Base-by-base conservation (phyloP, 768 basidiomycete genomes). In the Myochromella boudieri region DNA sequence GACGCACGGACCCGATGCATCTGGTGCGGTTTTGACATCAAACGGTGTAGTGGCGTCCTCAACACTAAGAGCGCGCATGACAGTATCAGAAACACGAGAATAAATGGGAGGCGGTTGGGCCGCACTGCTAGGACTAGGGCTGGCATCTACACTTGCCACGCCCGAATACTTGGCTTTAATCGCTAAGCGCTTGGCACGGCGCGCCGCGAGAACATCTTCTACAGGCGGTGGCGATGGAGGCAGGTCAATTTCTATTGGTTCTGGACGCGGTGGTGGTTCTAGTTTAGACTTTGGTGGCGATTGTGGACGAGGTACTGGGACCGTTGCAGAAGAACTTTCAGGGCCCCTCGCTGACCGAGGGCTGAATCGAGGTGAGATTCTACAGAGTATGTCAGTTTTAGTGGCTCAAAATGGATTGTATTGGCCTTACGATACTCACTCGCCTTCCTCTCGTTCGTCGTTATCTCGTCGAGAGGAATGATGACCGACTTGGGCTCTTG, bases 381-480 rank as follows among this genome's bases (percentile, higher is more conserved):
- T 90, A 49, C 20, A 58, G 44, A 52, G 29, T 41, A 37, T 42
- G 12, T 46, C 15, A 53, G 40, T 36, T 27, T 37, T 14, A 32
- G 45, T 42, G 52, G 42, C 37, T 18, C 8, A 34, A 29, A 18
- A 29, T 10, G 11, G 27, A 28, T 20, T 24, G 34, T 33, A 42
- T 21, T 37, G 27, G 43, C 44, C 52, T 61, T 56, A 65, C 64
- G 64, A 73, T 57, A 93, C 93, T 87, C 69, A 95, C 91, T 95
- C 93, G 75, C 89, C 92, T 76, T 95, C 93, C 71, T 93, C 89
- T 63, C 68, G 85, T 55, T 91, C 89, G 10, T 81, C 79, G 42
- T 78, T 77, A 10, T 64, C 55, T 38, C 49, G 61, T 4, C 31
- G 37, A 22, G 24, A 1, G 24, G 11, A 29, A 17, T 37, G 43